Evolutionary conservation across 495 filamentous ascomycete species (phyloP).

Genomic region (Collariella sp.): DNA sequence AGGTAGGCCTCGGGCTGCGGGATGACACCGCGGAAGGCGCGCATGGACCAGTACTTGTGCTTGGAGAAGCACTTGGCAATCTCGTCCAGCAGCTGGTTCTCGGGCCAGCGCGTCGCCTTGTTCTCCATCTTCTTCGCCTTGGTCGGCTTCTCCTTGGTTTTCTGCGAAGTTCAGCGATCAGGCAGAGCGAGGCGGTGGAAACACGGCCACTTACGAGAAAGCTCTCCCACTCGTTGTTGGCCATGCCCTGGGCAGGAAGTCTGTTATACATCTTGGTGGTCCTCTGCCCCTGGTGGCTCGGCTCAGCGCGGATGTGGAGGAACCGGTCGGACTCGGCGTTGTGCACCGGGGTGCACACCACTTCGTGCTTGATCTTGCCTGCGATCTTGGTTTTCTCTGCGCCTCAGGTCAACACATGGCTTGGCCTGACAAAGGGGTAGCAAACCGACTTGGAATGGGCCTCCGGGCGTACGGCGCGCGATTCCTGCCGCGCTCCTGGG

Average conservation of each 20-base stretch:
- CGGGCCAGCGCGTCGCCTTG: constrained; percentile 79
- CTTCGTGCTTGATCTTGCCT: constrained; percentile 65
- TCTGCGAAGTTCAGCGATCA: constrained; percentile 31
- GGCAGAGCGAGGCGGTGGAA: neutral
- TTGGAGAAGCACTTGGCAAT: constrained; percentile 73
- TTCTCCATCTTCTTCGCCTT: constrained; percentile 55
- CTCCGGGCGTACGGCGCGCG: constrained; percentile 64
- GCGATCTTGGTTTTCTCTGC: constrained; percentile 73
- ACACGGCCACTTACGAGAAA: constrained; percentile 48
- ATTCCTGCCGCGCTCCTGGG: constrained; percentile 48
- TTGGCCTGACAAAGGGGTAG: neutral
- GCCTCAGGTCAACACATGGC: neutral
- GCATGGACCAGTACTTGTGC: constrained; percentile 86
- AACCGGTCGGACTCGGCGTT: constrained; percentile 63
- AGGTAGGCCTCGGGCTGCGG: constrained; percentile 88
- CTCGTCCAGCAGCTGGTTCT: constrained; percentile 73
- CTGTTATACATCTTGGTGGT: constrained; percentile 39
- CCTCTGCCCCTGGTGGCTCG: constrained; percentile 55
- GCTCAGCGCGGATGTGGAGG: constrained; percentile 50
- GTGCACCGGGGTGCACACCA: constrained; percentile 64
- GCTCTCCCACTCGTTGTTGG: constrained; percentile 39
- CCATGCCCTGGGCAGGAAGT: constrained; percentile 34
- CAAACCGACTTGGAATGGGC: constrained; percentile 68
- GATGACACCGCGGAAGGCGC: constrained; percentile 59
- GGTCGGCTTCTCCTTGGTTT: constrained; percentile 38